Percentiles rank a stretch among this genome's conserved stretches.
These are phyloP conservation scores for Ziziphus jujuba DNA, from an alignment of 306 rosid genomes.

Conservation along the genomic window DNA sequence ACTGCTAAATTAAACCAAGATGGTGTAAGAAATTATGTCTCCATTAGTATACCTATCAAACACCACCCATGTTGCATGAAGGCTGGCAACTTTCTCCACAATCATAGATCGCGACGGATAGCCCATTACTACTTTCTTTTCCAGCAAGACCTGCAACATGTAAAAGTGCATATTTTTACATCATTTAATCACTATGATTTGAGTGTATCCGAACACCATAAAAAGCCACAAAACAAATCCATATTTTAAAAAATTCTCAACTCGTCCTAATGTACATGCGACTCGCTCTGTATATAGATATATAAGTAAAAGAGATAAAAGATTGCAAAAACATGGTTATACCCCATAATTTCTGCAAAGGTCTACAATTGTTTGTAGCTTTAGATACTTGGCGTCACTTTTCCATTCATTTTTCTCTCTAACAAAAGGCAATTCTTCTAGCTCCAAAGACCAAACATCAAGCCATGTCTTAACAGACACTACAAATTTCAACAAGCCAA, in stretches of 20 bases:
- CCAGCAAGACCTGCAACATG: conserved; percentile 43
- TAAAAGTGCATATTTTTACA: not conserved
- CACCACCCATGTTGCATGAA: conserved; percentile 51
- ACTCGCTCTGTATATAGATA: not conserved
- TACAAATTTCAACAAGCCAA: conserved; percentile 9
- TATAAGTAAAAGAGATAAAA: too few species aligned
- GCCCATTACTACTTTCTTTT: conserved; percentile 59
- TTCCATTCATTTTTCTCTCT: conserved; percentile 26
- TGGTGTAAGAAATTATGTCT: too few species aligned
- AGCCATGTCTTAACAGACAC: conserved; percentile 45
- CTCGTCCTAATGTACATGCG: not conserved
- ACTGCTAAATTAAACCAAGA: too few species aligned
- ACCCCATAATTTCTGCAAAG: conserved; percentile 55
- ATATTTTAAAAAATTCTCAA: too few species aligned
- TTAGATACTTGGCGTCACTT: conserved; percentile 42
- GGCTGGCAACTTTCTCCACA: conserved; percentile 36
- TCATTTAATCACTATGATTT: too few species aligned
- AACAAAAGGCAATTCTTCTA: conserved; percentile 27
- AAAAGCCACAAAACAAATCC: not conserved
- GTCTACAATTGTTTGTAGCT: conserved; percentile 38
- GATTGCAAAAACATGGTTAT: not conserved
- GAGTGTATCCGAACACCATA: not conserved
- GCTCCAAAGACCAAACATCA: conserved; percentile 46
- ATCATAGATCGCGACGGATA: conserved; percentile 38
- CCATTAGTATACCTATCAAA: conserved; percentile 40